Conservation (phyloP, 495 filamentous ascomycete genomes). For the Lindgomyces ingoldianus region DNA sequence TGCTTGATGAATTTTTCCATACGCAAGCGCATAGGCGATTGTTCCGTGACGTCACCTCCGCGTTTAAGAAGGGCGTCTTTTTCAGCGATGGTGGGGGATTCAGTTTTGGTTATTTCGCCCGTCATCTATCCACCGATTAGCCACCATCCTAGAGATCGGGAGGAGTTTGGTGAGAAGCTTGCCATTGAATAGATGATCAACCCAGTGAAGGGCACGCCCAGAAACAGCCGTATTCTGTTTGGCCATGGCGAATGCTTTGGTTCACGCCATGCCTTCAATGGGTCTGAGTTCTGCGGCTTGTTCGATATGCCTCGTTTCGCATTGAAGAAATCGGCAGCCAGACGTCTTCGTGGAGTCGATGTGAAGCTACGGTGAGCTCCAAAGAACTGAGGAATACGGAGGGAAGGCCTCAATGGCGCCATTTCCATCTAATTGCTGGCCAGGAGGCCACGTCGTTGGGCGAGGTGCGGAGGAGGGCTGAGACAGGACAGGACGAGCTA, state of each 20-base stretch:
- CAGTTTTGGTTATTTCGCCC: constrained; percentile 52
- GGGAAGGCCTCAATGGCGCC: constrained; percentile 18
- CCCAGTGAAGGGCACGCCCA: constrained; percentile 64
- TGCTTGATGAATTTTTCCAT: constrained; percentile 96
- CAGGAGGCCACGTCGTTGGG: not conserved
- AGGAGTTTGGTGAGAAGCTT: constrained; percentile 18
- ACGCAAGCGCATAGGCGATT: constrained; percentile 92
- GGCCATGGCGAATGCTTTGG: constrained; percentile 32
- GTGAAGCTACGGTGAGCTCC: constrained; percentile 5
- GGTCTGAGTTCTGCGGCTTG: constrained; percentile 11
- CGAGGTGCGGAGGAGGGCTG: not conserved
- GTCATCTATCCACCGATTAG: constrained; percentile 31
- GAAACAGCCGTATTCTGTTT: constrained; percentile 52
- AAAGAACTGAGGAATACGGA: constrained; percentile 5
- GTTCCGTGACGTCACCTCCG: constrained; percentile 63
- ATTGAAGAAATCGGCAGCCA: not conserved
- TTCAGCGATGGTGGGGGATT: constrained; percentile 70
- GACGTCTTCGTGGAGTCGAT: not conserved
- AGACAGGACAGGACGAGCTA: not conserved
- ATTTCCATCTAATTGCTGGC: constrained; percentile 22
- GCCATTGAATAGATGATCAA: constrained; percentile 71
- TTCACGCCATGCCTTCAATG: constrained; percentile 18
- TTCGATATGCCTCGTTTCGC: constrained; percentile 32
- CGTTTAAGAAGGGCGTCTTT: constrained; percentile 66
- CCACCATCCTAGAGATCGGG: constrained; percentile 1